Evolutionary conservation across 2,329 filamentous ascomycete species (phyloP).

Genomic region (Aureobasidium sp.): DNA sequence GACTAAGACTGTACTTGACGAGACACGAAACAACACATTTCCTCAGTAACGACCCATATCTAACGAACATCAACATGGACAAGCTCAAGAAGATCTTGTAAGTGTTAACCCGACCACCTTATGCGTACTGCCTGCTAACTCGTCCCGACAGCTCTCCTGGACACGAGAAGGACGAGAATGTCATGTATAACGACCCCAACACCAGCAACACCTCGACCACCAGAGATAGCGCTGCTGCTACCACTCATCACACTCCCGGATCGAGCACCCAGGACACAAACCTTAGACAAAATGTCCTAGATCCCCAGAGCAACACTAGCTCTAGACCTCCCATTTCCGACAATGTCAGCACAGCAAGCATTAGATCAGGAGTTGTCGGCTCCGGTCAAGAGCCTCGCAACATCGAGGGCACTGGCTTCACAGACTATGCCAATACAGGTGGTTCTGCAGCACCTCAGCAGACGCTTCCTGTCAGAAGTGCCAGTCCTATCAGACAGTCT

Average conservation of each 20-base stretch:
- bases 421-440: conserved; percentile 9
- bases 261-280: background rate
- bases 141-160: conserved; percentile 19
- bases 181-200: conserved; percentile 24
- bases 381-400: conserved; percentile 1
- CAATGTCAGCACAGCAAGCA: conserved; percentile 26
- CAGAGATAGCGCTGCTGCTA: background rate
- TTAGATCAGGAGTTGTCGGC: conserved; percentile 33
- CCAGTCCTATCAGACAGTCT: background rate
- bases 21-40: background rate
- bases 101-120: conserved; percentile 11
- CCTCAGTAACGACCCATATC: background rate
- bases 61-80: conserved; percentile 23
- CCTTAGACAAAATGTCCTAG: conserved; percentile 11
- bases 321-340: conserved; percentile 13
- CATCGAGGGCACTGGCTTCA: background rate
- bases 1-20: background rate
- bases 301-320: conserved; percentile 16
- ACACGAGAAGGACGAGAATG: conserved; percentile 27
- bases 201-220: conserved; percentile 7
- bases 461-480: conserved; percentile 3
- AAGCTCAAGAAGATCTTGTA: conserved; percentile 38
- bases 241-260: background rate
- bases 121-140: background rate
- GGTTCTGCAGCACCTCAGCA: conserved; percentile 5